Evolutionary conservation across 1,139 yeast genomes (phyloP), one percentile per base, ranked within the genome.

Genomic region (Yamadazyma diospyri): DNA sequence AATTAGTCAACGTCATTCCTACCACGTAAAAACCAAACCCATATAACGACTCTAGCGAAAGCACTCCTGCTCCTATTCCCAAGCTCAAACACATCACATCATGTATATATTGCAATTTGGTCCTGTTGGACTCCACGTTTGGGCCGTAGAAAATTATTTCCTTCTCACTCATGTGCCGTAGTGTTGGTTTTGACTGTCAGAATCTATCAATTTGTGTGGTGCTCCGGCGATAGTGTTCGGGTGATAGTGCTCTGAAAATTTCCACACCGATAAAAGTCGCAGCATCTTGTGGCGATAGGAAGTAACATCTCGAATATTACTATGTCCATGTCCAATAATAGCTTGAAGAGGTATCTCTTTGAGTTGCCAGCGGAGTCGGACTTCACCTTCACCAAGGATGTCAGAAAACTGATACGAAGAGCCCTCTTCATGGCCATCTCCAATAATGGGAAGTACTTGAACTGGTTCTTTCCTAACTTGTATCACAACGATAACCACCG

Each of bases 1-100:
- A 33, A 41, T 76, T 70, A 8, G 75, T 59, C 2, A 70, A 16
- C 2, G 72, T 31, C 41, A 77, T 68, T 3, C 81, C 72, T 2
- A 57, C 50, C 2, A 76, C 32, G 47, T 81, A 86, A 53, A 81
- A 75, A 4, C 61, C 45, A 43, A 84, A 74, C 7, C 95, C 95
- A 29, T 64, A 41, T 20, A 66, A 43, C 0, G 92, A 76, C 47
- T 84, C 87, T 30, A 85, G 59, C 30, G 82, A 78, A 30, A 85
- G 59, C 15, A 82, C 71, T 0, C 95, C 95, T 1, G 88, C 81
- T 5, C 78, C 79, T 2, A 78, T 59, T 2, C 95, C 95, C 33
- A 78, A 66, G 2, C 75, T 68, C 33, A 86, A 62, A 11, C 87
- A 72, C 34, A 84, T 72, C 8, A 81, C 64, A 50, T 84, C 92